Evolutionary conservation across 2,329 filamentous ascomycete genomes (phyloP), one percentile per base, ranked within the genome.

Genomic region (Cladosporium sp.): DNA sequence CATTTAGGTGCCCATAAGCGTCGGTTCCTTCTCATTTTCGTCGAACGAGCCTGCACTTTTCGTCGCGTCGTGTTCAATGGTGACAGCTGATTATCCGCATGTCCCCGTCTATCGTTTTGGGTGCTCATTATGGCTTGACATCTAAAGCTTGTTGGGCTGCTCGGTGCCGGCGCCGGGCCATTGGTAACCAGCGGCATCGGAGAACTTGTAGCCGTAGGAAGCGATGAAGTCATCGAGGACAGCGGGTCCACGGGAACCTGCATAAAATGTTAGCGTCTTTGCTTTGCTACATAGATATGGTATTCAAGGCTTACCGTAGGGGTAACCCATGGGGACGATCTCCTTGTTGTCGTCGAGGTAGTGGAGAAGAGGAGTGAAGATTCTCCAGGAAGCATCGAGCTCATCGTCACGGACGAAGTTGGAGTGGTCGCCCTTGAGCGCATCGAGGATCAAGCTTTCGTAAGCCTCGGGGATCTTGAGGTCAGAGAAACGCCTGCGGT

Each of bases 281-380:
- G 20, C 4, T 15, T 37, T 36, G 9, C 13, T 19, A 15, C 3
- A 19, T 39, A 5, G 8, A 34, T 4, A n/a, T 9, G n/a, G 7
- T 28, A 10, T 25, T 3, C 42, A 36, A 52, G 75, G 8, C 89
- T 79, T 78, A 97, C 94, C 94, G 73, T 99, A 99, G 65, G 95
- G 93, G 78, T 99, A 99, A 72, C 97, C 93, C 94, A 99, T 99
- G 24, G 94, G 94, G 60, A 96, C 90, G 65, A 99, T 97, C 78
- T 99, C 94, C 83, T 96, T 96, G 83, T 97, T 97, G 73, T 97
- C 91, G 65, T 99, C 95, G 12, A 99, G 85, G 78, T 99, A 99
- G 81, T 99, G 93, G 62, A 99, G 83, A 36, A 99, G 87, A 66
- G 94, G 94, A 1, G 91, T 96, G 78, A 99, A 99, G 76, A 99